These are phyloP conservation scores for Purpureocillium takamizusanense DNA, from an alignment of 2,329 filamentous ascomycete genomes.

Conservation along the genomic window DNA sequence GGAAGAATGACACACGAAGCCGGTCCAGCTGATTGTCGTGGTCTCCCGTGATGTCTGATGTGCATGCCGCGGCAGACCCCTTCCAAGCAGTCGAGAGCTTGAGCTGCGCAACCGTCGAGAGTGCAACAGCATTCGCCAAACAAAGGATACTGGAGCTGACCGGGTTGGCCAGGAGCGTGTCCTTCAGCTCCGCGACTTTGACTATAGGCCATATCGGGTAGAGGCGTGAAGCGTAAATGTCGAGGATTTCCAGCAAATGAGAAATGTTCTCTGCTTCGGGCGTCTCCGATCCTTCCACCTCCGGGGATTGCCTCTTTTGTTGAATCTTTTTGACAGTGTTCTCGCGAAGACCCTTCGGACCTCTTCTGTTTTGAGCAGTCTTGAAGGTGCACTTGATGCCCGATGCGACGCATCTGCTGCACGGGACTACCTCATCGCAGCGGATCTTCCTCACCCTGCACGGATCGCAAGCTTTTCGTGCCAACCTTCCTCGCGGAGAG, in stretches of 20 bases:
- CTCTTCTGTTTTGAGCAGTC: constrained; percentile 31
- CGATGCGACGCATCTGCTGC: constrained; percentile 32
- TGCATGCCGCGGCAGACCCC: no score
- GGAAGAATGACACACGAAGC: constrained; percentile 38
- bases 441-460: constrained; percentile 45
- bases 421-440: constrained; percentile 38
- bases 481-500: constrained; percentile 14
- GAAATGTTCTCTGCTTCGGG: constrained; percentile 2
- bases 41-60: no score
- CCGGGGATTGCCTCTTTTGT: constrained; percentile 7
- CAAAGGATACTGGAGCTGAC: no score
- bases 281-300: no score
- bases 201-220: constrained; percentile 45
- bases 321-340: constrained; percentile 33
- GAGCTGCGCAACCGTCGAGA: no score
- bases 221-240: constrained; percentile 38
- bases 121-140: no score
- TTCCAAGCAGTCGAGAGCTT: no score
- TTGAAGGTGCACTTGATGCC: constrained; percentile 42
- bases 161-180: no score
- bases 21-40: constrained; percentile 27
- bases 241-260: constrained; percentile 21
- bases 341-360: constrained; percentile 35
- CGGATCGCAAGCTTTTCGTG: constrained; percentile 37
- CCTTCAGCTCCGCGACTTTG: constrained; percentile 27